Evolutionary conservation across 164 flowering plant species (phyloP).

Genomic region (Tinospora cordifolia): DNA sequence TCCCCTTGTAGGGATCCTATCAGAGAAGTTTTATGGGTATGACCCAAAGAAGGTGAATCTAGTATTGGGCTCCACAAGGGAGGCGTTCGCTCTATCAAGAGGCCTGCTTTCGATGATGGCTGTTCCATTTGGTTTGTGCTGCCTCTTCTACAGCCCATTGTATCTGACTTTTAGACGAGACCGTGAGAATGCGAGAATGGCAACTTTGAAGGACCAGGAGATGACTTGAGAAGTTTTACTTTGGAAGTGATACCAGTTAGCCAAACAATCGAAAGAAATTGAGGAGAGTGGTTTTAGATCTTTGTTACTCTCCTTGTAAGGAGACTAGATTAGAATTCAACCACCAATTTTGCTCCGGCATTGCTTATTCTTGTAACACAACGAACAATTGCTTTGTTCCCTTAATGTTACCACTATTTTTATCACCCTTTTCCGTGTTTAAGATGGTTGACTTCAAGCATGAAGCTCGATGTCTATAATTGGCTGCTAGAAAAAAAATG

Average conservation of each 20-base stretch:
- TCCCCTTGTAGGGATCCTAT: constrained; percentile 80
- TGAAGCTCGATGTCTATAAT: too few relatives aligned
- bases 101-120: constrained; percentile 90
- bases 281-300: neutral
- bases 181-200: constrained; percentile 52
- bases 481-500: too few relatives aligned
- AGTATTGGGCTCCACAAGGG: constrained; percentile 45
- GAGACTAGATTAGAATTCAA: neutral
- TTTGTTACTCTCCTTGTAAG: neutral
- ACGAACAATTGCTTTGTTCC: too few relatives aligned
- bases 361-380: neutral
- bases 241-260: neutral
- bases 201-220: constrained; percentile 54
- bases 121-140: constrained; percentile 76
- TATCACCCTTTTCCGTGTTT: neutral
- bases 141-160: constrained; percentile 76
- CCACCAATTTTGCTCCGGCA: neutral
- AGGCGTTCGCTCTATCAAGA: constrained; percentile 77
- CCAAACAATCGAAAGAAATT: neutral
- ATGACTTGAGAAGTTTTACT: constrained; percentile 25
- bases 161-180: constrained; percentile 53
- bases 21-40: constrained; percentile 84
- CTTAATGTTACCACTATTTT: too few relatives aligned
- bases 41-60: constrained; percentile 58
- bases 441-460: neutral